Evolutionary conservation across 768 basidiomycete genomes (phyloP).

Genomic region (Tricholoma flavovirens): DNA sequence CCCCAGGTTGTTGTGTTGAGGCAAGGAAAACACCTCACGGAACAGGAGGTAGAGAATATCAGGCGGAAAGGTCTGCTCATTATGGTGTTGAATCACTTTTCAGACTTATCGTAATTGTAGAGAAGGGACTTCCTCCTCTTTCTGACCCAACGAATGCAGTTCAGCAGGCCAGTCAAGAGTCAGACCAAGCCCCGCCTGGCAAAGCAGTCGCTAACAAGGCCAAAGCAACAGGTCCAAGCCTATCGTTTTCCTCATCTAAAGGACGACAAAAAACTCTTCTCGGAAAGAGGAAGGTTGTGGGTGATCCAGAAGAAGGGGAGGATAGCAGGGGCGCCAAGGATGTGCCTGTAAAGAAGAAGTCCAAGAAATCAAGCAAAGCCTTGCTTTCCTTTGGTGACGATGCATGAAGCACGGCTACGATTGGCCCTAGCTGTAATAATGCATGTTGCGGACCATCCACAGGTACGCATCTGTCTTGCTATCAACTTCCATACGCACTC

Average conservation of each 20-base stretch:
- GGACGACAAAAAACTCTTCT: conserved; percentile 20
- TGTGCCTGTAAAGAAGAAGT: conserved; percentile 43
- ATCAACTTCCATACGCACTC: background rate
- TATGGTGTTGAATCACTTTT: background rate
- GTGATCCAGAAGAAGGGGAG: conserved; percentile 20
- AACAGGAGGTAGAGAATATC: conserved; percentile 72
- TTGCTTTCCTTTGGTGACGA: conserved; percentile 58
- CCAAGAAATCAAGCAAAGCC: conserved; percentile 45
- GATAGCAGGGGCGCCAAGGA: conserved; percentile 26
- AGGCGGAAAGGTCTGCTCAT: conserved; percentile 57
- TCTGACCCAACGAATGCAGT: conserved; percentile 28
- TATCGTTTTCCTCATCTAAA: conserved; percentile 43
- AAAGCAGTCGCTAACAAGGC: conserved; percentile 7
- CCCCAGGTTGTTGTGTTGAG: conserved; percentile 88
- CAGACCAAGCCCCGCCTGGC: conserved; percentile 12
- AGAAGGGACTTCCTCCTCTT: conserved; percentile 55
- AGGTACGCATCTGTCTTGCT: background rate
- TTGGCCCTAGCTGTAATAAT: background rate
- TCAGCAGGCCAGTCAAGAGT: conserved; percentile 4
- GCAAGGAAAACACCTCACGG: conserved; percentile 82
- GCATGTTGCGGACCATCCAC: background rate
- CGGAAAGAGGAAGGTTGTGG: conserved; percentile 37
- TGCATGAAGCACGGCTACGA: conserved; percentile 24
- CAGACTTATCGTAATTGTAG: conserved; percentile 27
- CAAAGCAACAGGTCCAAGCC: conserved; percentile 22